Conservation (phyloP, 2,329 filamentous ascomycete genomes). For the Scorias spongiosa region DNA sequence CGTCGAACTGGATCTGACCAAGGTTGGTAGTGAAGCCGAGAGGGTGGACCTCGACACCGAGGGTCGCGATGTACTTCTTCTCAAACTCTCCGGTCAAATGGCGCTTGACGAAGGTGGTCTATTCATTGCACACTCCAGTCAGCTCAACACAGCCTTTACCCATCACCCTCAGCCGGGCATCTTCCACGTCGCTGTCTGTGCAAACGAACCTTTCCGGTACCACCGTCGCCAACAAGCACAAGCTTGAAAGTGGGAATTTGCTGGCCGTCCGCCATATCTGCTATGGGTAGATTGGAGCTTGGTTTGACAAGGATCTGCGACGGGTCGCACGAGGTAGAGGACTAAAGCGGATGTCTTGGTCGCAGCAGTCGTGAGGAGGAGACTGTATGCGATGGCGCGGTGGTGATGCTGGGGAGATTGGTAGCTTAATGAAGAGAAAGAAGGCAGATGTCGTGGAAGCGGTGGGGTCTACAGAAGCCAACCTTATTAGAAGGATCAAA, state of each 20-base stretch:
- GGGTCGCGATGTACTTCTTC: constrained; percentile 99
- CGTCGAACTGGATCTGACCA: constrained; percentile 93
- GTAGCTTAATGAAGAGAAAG: too few species aligned
- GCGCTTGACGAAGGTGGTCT: constrained; percentile 99
- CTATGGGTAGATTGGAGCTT: too few species aligned
- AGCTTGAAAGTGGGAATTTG: constrained; percentile 87
- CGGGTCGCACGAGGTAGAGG: too few species aligned
- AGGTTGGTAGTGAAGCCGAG: constrained; percentile 96
- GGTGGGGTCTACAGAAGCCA: neutral
- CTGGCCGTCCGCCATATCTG: constrained; percentile 11
- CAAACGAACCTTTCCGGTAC: constrained; percentile 78
- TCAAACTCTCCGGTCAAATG: constrained; percentile 99
- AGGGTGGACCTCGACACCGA: constrained; percentile 98
- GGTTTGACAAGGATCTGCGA: too few species aligned
- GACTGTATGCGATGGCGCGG: too few species aligned
- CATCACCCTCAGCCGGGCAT: constrained; percentile 7
- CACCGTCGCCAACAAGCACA: constrained; percentile 96
- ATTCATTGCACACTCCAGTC: constrained; percentile 4
- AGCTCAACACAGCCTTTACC: constrained; percentile 7
- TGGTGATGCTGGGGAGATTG: too few species aligned
- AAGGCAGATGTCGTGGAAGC: neutral
- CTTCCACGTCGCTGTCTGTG: neutral
- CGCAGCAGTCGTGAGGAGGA: too few species aligned
- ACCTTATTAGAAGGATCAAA: neutral
- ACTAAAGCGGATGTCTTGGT: too few species aligned